These are phyloP conservation scores for Talaromyces thailandensis DNA, from an alignment of 495 filamentous ascomycete genomes.

Conservation along the genomic window DNA sequence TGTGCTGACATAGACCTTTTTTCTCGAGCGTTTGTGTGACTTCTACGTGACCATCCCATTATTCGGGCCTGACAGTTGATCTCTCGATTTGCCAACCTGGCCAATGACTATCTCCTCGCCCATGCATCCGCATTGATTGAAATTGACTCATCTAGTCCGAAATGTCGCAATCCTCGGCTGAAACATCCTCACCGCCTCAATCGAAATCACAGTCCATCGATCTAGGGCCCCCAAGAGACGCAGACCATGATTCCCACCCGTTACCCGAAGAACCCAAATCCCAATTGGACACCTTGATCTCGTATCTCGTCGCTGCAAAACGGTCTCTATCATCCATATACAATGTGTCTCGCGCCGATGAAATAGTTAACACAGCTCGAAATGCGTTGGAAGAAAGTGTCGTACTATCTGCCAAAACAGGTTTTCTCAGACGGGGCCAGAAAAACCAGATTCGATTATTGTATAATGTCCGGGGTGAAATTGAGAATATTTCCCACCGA, in stretches of 20 bases:
- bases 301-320: constrained; percentile 80
- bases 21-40: background rate
- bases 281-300: constrained; percentile 63
- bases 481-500: constrained; percentile 42
- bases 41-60: background rate
- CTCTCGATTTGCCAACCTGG: background rate
- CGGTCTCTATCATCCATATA: constrained; percentile 79
- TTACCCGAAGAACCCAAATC: constrained; percentile 15
- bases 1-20: background rate
- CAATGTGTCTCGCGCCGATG: constrained; percentile 79
- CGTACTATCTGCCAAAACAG: constrained; percentile 65
- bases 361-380: constrained; percentile 71
- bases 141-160: background rate
- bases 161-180: constrained; percentile 5
- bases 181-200: background rate
- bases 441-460: constrained; percentile 64
- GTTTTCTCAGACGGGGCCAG: constrained; percentile 65
- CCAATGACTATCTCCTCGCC: background rate
- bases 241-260: background rate
- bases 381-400: constrained; percentile 71
- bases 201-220: background rate
- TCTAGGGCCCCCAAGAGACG: background rate
- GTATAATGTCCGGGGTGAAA: constrained; percentile 54
- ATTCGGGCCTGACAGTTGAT: background rate
- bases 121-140: background rate